These are phyloP conservation scores for Rosa chinensis DNA, from an alignment of 306 rosid genomes.

Conservation along the genomic window DNA sequence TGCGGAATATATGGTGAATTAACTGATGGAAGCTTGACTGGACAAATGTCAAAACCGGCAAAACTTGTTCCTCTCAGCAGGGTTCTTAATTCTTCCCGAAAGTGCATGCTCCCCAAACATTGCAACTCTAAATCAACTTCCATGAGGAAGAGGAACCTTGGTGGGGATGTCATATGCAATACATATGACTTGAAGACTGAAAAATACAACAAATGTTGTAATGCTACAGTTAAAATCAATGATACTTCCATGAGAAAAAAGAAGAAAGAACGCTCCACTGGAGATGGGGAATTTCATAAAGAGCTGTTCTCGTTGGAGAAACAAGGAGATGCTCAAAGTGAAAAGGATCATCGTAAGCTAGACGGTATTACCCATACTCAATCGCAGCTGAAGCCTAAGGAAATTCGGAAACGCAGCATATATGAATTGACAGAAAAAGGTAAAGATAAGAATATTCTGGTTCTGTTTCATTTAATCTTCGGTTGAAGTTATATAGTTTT, in stretches of 20 bases:
- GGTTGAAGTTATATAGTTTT: neutral
- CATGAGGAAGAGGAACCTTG: constrained; percentile 26
- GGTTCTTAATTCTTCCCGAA: constrained; percentile 47
- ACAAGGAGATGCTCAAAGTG: constrained; percentile 28
- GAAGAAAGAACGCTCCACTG: constrained; percentile 18
- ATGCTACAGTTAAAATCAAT: constrained; percentile 22
- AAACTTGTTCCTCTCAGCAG: constrained; percentile 56
- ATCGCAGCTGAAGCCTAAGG: constrained; percentile 43
- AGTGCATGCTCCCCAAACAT: constrained; percentile 35
- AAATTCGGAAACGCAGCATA: constrained; percentile 55
- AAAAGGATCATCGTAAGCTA: constrained; percentile 28
- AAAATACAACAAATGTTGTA: constrained; percentile 21
- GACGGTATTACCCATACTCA: constrained; percentile 25
- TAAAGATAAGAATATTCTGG: constrained; percentile 23
- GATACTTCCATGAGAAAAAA: constrained; percentile 26
- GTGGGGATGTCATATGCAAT: constrained; percentile 15
- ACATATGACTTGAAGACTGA: constrained; percentile 24
- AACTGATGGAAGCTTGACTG: constrained; percentile 26
- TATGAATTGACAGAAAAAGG: constrained; percentile 59
- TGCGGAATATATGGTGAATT: constrained; percentile 67
- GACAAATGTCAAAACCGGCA: constrained; percentile 41
- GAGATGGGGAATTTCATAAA: constrained; percentile 20
- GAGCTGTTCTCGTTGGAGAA: constrained; percentile 26
- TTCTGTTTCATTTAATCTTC: neutral
- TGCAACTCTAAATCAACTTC: constrained; percentile 28